Evolutionary conservation across 2,329 filamentous ascomycete species (phyloP), one percentile per base, ranked within the genome.

Genomic region (Orbilia blumenaviensis): DNA sequence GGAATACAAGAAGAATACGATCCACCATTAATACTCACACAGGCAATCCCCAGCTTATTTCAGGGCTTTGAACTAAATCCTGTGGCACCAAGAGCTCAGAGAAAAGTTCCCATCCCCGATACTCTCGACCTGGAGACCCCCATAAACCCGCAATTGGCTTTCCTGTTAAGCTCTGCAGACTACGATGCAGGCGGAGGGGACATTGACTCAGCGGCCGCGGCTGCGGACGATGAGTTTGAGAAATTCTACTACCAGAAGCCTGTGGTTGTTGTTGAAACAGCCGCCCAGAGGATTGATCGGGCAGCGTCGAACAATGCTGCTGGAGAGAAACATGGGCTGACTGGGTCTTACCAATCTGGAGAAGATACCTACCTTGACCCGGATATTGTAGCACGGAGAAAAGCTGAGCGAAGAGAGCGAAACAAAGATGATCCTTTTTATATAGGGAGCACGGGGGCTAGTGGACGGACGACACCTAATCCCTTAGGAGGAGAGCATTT

Each of bases 391-490:
- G 91, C 92, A 3, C 87, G 89, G 77, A 88, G 92, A 77, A 92
- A 90, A 79, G 89, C 90, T 2, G 92, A 97, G 81, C 88, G 94
- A 9, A 84, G 87, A 68, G 93, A 96, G 81, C 88, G 93, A 68
- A 92, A 97, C 82, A 91, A 88, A 79, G 94, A 98, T 81, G 95
- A 99, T 80, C 95, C 95, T 0, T 99, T 97, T 82, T 99, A 99
- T 81, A 98, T 99, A 80, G 85, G 79, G 2, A 62, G 73, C 42
- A 60, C 77, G 12, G 71, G 62, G 10, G 77, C 66, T 34, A 76
- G 38, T 79, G 77, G 18, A 76, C 79, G 21, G 73, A 78, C 60
- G 41, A 79, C 27, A 79, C 81, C 34, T 78, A 90, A 1, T 89
- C 90, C 76, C 8, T 44, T 78, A 12, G 64, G 63, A 12, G 78